Evolutionary conservation across 345 rosid species (phyloP), one percentile per base, ranked within the genome.

Genomic region (Cardamine chenopodiifolia): DNA sequence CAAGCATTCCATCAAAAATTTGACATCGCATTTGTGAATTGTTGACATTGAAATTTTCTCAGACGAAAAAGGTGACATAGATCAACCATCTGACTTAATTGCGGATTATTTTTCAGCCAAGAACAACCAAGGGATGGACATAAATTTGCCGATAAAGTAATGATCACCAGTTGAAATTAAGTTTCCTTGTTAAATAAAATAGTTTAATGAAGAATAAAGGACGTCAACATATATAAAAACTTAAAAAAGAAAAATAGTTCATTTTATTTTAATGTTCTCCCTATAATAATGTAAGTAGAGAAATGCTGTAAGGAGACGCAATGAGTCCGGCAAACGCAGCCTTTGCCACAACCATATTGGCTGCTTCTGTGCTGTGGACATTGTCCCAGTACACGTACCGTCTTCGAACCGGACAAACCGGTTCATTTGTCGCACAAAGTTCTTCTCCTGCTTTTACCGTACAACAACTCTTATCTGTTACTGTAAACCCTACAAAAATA

Each of bases 361-460:
- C 10, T 11, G 68, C 63, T 40, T 81, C 82, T 12, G 82, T 81
- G 26, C 74, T 39, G 53, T 81, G 84, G 12, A 81, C 74, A 37
- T 58, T 69, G 44, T 81, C 84, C 82, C 82, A 81, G 5, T 34
- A 81, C 42, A 47, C 63, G 11, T 81, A 78, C 11, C 22, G 25
- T 10, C 29, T 66, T 56, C 74, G 67, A 53, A 20, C 39, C 9
- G 23, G 22, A 70, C 84, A 81, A 29, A 68, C 47, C 25, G 44
- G 48, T 53, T 60, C 9, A 44, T 53, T 35, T 6, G 47, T 40
- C 7, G 68, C 72, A 63, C 84, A 81, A 11, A 74, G 71, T 10
- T 68, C 76, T 66, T 62, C 10, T 5, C 70, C 78, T 58, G 61
- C 3, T 28, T 67, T 55, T 14, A 74, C 71, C 19, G 71, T 62